Evolutionary conservation across 2,329 filamentous ascomycete species (phyloP).

Genomic region (Endothia cerciana): DNA sequence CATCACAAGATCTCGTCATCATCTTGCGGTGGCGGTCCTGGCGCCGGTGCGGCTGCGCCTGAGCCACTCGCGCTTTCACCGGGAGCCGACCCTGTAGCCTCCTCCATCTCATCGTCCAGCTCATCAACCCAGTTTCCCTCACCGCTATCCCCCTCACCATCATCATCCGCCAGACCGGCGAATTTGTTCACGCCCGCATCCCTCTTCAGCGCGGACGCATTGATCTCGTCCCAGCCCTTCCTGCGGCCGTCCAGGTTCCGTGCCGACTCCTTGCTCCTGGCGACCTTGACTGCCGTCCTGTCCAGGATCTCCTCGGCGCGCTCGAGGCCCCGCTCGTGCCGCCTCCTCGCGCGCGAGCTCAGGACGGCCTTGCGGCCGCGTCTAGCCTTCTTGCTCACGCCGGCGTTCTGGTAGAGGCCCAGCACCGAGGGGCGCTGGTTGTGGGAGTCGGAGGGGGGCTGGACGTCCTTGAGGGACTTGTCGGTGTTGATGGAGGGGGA

Average conservation of each 20-base stretch:
- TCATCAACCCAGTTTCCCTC: conserved; percentile 29
- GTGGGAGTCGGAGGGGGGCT: conserved; percentile 52
- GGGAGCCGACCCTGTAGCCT: background rate
- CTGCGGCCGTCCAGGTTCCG: conserved; percentile 52
- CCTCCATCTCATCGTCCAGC: conserved; percentile 28
- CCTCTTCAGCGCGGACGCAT: conserved; percentile 41
- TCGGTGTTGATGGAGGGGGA: conserved; percentile 72
- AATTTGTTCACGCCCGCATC: conserved; percentile 22
- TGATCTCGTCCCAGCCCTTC: conserved; percentile 63
- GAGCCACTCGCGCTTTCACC: background rate
- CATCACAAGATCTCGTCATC: conserved; percentile 28
- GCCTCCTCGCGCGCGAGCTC: conserved; percentile 58
- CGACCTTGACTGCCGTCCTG: conserved; percentile 59
- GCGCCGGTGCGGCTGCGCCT: background rate
- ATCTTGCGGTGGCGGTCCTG: conserved; percentile 14
- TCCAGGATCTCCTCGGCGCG: conserved; percentile 64
- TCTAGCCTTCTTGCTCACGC: conserved; percentile 70
- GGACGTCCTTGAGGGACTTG: conserved; percentile 68
- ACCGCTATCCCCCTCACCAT: conserved; percentile 27
- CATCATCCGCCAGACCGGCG: conserved; percentile 28
- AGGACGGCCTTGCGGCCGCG: conserved; percentile 56
- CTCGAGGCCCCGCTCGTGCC: conserved; percentile 62
- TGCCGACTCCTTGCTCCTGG: conserved; percentile 56
- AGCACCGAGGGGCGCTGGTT: conserved; percentile 68
- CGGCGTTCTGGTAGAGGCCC: conserved; percentile 67